These are phyloP conservation scores for Purshia tridentata DNA, from an alignment of 306 rosid species.

Conservation along the genomic window DNA sequence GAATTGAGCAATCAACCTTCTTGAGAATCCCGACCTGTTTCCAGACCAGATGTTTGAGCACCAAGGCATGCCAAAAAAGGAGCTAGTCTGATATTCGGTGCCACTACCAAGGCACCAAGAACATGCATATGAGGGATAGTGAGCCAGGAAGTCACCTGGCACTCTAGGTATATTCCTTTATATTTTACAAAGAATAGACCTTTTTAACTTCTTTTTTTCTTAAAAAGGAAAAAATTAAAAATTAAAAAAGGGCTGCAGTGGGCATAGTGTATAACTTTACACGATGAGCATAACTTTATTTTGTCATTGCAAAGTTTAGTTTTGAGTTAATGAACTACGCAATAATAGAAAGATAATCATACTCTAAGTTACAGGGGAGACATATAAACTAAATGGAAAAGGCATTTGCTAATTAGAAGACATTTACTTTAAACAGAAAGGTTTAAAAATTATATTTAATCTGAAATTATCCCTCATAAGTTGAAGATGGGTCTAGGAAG, in stretches of 20 bases:
- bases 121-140: neutral
- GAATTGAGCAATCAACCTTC: neutral
- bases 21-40: neutral
- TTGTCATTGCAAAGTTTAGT: neutral
- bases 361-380: neutral
- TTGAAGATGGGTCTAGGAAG: neutral
- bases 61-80: constrained; percentile 1
- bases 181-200: neutral
- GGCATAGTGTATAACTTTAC: neutral
- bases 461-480: neutral
- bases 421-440: neutral
- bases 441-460: neutral
- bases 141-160: constrained; percentile 8
- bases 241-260: neutral
- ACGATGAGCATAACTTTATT: neutral
- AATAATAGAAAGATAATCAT: neutral
- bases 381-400: neutral
- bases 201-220: neutral
- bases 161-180: neutral
- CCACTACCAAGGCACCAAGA: neutral
- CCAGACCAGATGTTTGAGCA: neutral
- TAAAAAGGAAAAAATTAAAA: too few relatives aligned
- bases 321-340: neutral
- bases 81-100: neutral
- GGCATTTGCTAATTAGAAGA: neutral